Evolutionary conservation across 208 protist genomes (phyloP), one percentile per base, ranked within the genome.

Genomic region (Leishmania lainsoni): DNA sequence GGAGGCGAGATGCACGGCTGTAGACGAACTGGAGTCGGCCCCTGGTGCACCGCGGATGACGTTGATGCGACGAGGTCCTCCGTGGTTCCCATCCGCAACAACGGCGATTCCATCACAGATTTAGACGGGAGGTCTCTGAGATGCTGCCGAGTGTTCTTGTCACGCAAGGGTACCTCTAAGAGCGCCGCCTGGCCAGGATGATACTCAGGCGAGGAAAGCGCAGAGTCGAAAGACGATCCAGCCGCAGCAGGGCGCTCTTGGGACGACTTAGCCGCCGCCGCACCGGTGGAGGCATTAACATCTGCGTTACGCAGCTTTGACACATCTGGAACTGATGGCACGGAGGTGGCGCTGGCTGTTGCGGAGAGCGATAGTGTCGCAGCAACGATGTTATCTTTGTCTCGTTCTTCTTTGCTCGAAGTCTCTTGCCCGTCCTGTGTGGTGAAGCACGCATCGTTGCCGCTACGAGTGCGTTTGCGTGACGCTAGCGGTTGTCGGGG

Each of bases 391-490:
- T 22, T 10, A 26, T 52, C 17, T 29, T 0, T 6, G 20, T 5
- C 9, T 14, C 39, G 17, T 9, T 2, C 5, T 26, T 52, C 69
- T 10, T 32, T 32, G 10, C 52, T 29, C 22, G n/a, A 20, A 3
- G 45, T 1, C 12, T 22, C 45, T 29, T 51, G 22, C 45, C 2
- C 8, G 22, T 73, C 69, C 0, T 29, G 26, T 35, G 45, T 26
- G 3, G 26, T 22, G 20, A 49, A 5, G 22, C 69, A n/a, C 2
- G 32, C 72, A 22, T 8, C 5, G 14, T 29, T 6, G 14, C 48
- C 51, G 51, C 29, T 29, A n/a, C 72, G 72, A 42, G 17, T 26
- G 72, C 72, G 72, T 39, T 76, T 76, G 72, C 52, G 72, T 48
- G 72, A 45, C 8, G 29, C 10, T 2, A 52, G 17, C 6, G 16